These are phyloP conservation scores for Ceriops tagal DNA, from an alignment of 345 rosid genomes.

Conservation along the genomic window DNA sequence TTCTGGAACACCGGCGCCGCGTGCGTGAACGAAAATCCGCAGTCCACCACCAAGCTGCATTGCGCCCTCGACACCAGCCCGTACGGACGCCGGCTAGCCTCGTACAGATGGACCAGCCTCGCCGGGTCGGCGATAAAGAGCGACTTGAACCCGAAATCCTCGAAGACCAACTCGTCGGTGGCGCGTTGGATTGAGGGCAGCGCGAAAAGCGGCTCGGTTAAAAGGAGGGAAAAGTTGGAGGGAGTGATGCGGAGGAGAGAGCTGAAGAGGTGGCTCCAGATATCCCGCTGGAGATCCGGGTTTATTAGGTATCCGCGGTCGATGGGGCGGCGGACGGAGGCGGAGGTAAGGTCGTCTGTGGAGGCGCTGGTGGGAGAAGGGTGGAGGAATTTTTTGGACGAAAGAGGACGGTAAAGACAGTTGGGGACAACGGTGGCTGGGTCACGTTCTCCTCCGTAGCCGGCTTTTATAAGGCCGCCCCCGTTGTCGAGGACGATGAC, in stretches of 20 bases:
- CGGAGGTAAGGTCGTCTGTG: constrained; percentile 79
- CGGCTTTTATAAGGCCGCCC: constrained; percentile 75
- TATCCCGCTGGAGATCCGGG: constrained; percentile 81
- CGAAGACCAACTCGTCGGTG: constrained; percentile 87
- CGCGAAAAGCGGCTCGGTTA: constrained; percentile 69
- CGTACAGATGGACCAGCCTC: constrained; percentile 75
- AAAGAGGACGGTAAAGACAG: constrained; percentile 77
- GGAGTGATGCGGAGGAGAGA: constrained; percentile 59
- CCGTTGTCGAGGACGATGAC: constrained; percentile 93
- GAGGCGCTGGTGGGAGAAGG: constrained; percentile 43
- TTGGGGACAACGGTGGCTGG: constrained; percentile 67
- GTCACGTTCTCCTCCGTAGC: constrained; percentile 79
- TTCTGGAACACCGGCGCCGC: constrained; percentile 79
- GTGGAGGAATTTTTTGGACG: constrained; percentile 68
- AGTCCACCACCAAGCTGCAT: constrained; percentile 82
- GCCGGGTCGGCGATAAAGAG: constrained; percentile 66
- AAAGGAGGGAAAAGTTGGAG: constrained; percentile 59
- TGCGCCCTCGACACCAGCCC: constrained; percentile 56
- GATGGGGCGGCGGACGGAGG: constrained; percentile 86
- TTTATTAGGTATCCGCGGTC: constrained; percentile 94
- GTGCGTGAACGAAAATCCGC: constrained; percentile 88
- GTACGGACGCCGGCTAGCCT: constrained; percentile 60
- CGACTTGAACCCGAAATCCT: constrained; percentile 75
- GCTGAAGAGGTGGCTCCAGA: constrained; percentile 76
- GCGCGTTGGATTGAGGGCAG: constrained; percentile 73